Evolutionary conservation across 352 stramenopile species (phyloP).

Genomic region (Globisporangium okanoganense): DNA sequence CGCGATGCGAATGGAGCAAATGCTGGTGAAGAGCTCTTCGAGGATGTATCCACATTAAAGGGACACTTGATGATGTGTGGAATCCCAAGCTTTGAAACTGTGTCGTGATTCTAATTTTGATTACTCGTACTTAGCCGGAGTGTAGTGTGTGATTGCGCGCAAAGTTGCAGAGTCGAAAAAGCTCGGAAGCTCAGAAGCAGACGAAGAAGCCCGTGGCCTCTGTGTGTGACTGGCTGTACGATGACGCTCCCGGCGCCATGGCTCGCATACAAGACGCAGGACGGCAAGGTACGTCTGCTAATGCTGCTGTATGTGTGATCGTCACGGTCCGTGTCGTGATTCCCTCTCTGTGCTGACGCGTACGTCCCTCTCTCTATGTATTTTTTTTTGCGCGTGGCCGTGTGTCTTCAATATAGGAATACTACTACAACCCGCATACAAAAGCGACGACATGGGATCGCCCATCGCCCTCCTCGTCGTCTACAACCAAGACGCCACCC

Average conservation of each 20-base stretch:
- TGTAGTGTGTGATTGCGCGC: too few relatives aligned
- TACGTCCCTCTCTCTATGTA: neutral
- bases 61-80: too few relatives aligned
- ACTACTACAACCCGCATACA: conserved; percentile 89
- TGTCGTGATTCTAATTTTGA: too few relatives aligned
- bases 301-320: neutral
- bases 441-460: conserved; percentile 88
- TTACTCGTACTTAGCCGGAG: too few relatives aligned
- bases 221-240: neutral
- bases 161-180: too few relatives aligned
- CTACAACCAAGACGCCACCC: conserved; percentile 27
- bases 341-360: neutral
- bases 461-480: conserved; percentile 20
- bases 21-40: too few relatives aligned
- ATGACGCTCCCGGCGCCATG: conserved; percentile 83
- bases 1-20: too few relatives aligned
- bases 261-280: conserved; percentile 83
- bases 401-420: conserved; percentile 45
- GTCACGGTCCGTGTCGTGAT: neutral
- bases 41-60: too few relatives aligned
- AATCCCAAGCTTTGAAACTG: too few relatives aligned
- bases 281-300: conserved; percentile 60
- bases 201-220: neutral
- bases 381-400: neutral
- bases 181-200: too few relatives aligned